A percentile compares a stretch with the other conserved stretches of the same genome.
Conservation (phyloP, 306 rosid species). For the Lupinus albus region DNA sequence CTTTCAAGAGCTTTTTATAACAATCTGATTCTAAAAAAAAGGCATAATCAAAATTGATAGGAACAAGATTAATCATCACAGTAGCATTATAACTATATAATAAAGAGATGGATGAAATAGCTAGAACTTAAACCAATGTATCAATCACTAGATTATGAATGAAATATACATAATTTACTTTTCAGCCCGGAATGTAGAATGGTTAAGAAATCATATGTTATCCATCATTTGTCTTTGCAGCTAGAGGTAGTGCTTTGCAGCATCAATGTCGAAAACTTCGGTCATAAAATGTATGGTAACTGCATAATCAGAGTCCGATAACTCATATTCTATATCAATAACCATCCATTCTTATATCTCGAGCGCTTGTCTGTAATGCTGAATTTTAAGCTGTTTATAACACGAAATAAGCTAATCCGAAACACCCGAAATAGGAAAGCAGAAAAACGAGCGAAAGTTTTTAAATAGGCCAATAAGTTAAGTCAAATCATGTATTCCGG, state of each 20-base stretch:
- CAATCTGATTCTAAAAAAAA: no score
- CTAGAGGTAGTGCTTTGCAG: slow-evolving; percentile 90
- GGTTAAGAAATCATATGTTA: background rate
- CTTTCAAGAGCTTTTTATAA: no score
- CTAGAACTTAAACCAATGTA: slow-evolving; percentile 16
- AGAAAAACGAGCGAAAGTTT: no score
- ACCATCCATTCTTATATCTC: slow-evolving; percentile 95
- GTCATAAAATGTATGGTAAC: slow-evolving; percentile 82
- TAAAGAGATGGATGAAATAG: background rate
- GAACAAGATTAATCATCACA: background rate
- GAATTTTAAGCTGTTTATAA: no score
- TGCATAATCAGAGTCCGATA: slow-evolving; percentile 82
- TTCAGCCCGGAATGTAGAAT: slow-evolving; percentile 80
- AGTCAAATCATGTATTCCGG: no score
- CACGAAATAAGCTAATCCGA: no score
- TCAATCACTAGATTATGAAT: slow-evolving; percentile 15
- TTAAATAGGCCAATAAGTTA: no score
- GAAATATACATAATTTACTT: slow-evolving; percentile 45
- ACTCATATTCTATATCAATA: slow-evolving; percentile 52
- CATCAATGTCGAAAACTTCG: slow-evolving; percentile 89
- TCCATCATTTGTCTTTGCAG: no score
- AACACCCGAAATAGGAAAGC: no score
- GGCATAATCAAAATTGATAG: background rate
- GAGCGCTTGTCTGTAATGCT: no score
- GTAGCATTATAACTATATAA: slow-evolving; percentile 3